Evolutionary conservation across 2,329 filamentous ascomycete species (phyloP).

Genomic region (Thelonectria discophora): DNA sequence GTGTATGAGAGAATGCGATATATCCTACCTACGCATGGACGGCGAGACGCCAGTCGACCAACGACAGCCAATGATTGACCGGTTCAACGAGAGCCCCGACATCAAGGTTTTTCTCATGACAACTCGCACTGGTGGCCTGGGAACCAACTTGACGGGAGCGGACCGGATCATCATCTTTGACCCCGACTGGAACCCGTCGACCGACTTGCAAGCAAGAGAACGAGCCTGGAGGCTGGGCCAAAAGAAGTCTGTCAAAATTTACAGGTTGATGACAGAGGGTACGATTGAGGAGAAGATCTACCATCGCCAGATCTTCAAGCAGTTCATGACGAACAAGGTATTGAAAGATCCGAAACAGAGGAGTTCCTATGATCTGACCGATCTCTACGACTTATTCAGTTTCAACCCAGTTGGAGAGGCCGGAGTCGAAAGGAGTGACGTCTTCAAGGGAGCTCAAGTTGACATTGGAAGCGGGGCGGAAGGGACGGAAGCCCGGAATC

Average conservation of each 20-base stretch:
- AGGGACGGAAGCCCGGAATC: conserved; percentile 3
- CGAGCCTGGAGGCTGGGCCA: conserved; percentile 95
- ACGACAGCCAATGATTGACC: conserved; percentile 89
- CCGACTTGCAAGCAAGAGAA: conserved; percentile 93
- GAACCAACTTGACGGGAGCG: conserved; percentile 93
- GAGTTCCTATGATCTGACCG: conserved; percentile 87
- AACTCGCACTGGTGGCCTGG: conserved; percentile 93
- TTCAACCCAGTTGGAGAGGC: conserved; percentile 62
- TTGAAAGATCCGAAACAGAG: conserved; percentile 93
- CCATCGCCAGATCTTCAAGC: conserved; percentile 97
- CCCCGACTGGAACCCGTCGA: conserved; percentile 98
- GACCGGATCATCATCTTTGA: conserved; percentile 98
- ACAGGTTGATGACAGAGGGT: conserved; percentile 95
- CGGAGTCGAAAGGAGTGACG: conserved; percentile 79
- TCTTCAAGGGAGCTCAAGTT: conserved; percentile 90
- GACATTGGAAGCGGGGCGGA: conserved; percentile 36
- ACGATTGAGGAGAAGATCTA: conserved; percentile 99
- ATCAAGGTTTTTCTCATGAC: conserved; percentile 92
- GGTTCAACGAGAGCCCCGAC: conserved; percentile 84
- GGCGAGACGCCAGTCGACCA: conserved; percentile 88
- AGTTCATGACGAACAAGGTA: conserved; percentile 96
- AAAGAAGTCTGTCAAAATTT: conserved; percentile 94
- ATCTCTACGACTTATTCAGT: conserved; percentile 91
- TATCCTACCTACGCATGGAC: conserved; percentile 91
- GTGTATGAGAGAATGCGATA: conserved; percentile 74